Conservation (phyloP, 78 protist species). For the Emiliania huxleyi region DNA sequence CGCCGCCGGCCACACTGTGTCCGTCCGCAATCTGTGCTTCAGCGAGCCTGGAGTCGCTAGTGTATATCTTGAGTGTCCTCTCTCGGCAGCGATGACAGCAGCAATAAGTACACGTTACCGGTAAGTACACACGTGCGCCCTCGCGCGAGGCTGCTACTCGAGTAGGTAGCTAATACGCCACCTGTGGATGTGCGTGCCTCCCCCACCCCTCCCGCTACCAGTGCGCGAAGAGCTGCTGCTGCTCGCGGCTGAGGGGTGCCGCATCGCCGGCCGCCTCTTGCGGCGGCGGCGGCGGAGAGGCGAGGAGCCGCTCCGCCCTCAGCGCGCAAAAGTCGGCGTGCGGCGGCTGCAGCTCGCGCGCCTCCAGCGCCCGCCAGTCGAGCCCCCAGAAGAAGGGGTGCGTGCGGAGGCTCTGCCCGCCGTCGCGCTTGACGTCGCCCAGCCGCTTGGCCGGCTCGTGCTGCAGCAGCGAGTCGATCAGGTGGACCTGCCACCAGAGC, state of each 20-base stretch:
- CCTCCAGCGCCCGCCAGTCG: not conserved
- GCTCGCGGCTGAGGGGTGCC: not conserved
- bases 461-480: not conserved
- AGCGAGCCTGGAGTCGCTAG: too few species aligned
- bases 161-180: too few species aligned
- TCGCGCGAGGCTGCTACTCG: too few species aligned
- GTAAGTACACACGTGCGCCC: too few species aligned
- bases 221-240: not conserved
- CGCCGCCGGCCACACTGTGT: too few species aligned
- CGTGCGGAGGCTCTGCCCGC: not conserved
- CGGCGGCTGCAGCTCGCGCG: not conserved
- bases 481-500: too few species aligned
- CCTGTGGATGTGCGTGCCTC: too few species aligned
- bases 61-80: too few species aligned
- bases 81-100: too few species aligned
- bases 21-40: too few species aligned
- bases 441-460: not conserved
- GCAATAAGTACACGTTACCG: too few species aligned
- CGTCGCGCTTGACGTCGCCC: not conserved
- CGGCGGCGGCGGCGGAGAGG: not conserved
- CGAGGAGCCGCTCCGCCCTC: not conserved
- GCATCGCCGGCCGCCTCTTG: not conserved
- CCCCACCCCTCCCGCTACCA: too few species aligned
- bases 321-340: not conserved
- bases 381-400: slow-evolving; percentile 1